Evolutionary conservation across 2,329 filamentous ascomycete genomes (phyloP), one percentile per base, ranked within the genome.

Genomic region (Fusarium sp.): DNA sequence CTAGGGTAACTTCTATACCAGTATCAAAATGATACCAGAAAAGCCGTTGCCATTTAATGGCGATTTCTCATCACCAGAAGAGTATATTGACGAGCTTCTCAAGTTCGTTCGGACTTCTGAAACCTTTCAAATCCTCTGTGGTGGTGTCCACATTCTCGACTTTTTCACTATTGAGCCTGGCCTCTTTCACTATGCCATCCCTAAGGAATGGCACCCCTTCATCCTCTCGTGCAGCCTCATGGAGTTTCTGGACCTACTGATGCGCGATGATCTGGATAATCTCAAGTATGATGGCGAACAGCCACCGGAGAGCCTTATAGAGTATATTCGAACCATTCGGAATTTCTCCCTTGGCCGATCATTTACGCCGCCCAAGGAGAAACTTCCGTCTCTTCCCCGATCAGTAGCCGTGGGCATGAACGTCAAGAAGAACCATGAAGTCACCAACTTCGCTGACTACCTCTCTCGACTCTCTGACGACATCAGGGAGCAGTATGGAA

Each of bases 61-160:
- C 51, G 87, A 88, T 73, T 97, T 95, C 83, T 77, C 83, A 37
- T 88, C 87, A 44, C 81, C 89, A 8, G 92, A 97, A 47, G 86
- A 89, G 54, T 99, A 97, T 78, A 86, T 97, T 49, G 84, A 92
- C 28, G 89, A 89, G 18, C 86, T 98, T 13, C 84, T 98, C 28
- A 77, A 88, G 20, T 97, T 98, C 74, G 87, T 90, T 2, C 89
- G 89, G 8, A 89, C 88, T 3, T 92, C 91, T 45, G 87, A 90
- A 55, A 84, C 93, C 2, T 94, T 97, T 72, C 91, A 93, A 70
- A 93, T 92, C 28, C 85, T 99, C n/a, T 97, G 94, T 76, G 96
- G 96, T 55, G 94, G 95, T n/a, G 92, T 98, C 1, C 96, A 99
- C 77, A 94, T 99, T 67, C 85, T 98, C 58, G 96, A 99, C 78